Evolutionary conservation across 2,329 filamentous ascomycete genomes (phyloP).

Genomic region (Xylaria sp.): DNA sequence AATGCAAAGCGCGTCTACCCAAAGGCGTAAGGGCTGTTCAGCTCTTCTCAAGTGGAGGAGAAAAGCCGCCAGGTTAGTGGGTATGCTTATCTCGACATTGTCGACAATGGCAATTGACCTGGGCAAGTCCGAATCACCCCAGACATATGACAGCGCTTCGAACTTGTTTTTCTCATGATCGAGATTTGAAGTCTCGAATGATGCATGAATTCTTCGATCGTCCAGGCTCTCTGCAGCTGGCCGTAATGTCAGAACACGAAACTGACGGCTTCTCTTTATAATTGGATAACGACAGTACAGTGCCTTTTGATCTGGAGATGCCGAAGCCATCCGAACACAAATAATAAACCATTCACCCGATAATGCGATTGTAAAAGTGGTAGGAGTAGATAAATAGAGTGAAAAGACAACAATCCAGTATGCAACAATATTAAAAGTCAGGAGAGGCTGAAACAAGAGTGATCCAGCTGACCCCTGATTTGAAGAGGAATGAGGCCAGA

Average conservation of each 20-base stretch:
- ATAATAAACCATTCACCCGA: background rate
- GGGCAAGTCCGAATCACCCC: background rate
- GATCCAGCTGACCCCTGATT: background rate
- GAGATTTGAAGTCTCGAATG: background rate
- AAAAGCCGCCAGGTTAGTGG: background rate
- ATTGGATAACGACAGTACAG: background rate
- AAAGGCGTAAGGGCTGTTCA: constrained; percentile 14
- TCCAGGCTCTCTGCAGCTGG: background rate
- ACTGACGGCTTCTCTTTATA: background rate
- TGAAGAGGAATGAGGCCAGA: background rate
- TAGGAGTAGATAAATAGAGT: background rate
- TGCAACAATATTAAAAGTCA: background rate
- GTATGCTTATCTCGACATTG: background rate
- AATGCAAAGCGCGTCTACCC: constrained; percentile 9
- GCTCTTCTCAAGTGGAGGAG: background rate
- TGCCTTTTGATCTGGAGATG: background rate
- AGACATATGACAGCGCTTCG: background rate
- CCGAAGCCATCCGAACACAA: background rate
- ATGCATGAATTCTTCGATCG: background rate
- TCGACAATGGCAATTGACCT: background rate
- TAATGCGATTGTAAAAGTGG: background rate
- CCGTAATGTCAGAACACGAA: background rate
- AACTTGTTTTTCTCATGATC: background rate
- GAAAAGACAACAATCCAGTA: background rate
- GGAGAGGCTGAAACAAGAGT: background rate